Evolutionary conservation across 2,329 filamentous ascomycete genomes (phyloP).

Genomic region (Colletotrichum godetiae): DNA sequence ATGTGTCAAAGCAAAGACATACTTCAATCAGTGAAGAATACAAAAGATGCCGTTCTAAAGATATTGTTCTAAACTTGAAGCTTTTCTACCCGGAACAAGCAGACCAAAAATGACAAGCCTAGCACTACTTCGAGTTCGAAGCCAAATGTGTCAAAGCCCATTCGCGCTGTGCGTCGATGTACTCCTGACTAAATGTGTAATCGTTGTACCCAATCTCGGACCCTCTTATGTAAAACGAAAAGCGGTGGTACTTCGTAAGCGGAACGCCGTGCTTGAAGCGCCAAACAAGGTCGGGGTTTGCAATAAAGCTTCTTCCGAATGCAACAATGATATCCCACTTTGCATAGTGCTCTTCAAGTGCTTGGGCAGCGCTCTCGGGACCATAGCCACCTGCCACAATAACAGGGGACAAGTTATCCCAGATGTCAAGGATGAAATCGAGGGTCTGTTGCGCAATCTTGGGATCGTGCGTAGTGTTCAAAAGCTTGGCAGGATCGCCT

Average conservation of each 20-base stretch:
- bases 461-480: constrained; percentile 51
- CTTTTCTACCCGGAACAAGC: neutral
- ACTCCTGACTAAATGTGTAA: constrained; percentile 19
- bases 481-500: constrained; percentile 38
- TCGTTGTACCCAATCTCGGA: constrained; percentile 28
- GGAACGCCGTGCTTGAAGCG: constrained; percentile 39
- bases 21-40: too few species aligned
- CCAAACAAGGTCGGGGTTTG: constrained; percentile 45
- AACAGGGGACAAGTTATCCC: constrained; percentile 42
- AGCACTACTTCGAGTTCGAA: neutral
- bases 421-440: constrained; percentile 44
- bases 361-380: constrained; percentile 33
- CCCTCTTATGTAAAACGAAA: constrained; percentile 39
- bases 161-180: constrained; percentile 17
- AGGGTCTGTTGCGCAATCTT: constrained; percentile 40
- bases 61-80: neutral
- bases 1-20: too few species aligned
- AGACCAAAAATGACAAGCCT: neutral
- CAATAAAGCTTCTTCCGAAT: constrained; percentile 43
- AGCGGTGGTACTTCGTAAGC: constrained; percentile 40
- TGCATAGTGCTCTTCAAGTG: constrained; percentile 41
- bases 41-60: too few species aligned
- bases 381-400: constrained; percentile 43
- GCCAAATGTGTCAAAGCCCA: neutral
- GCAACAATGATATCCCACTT: constrained; percentile 45